Conservation (phyloP, 345 rosid genomes). For the Eucalyptus coolabah region DNA sequence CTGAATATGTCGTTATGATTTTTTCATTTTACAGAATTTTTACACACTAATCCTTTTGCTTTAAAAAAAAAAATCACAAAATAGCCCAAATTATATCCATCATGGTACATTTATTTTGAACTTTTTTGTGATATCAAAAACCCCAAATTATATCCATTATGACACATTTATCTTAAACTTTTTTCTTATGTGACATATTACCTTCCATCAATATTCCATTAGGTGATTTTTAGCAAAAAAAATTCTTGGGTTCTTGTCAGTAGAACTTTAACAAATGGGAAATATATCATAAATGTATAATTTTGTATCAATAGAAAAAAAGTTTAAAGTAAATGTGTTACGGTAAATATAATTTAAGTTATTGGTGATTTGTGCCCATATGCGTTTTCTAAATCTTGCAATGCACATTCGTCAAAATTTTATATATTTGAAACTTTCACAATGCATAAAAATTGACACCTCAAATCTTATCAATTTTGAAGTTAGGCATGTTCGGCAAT, state of each 20-base stretch:
- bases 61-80: neutral
- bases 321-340: too few species aligned
- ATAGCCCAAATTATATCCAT: too few species aligned
- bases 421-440: too few species aligned
- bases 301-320: too few species aligned
- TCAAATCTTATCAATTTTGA: neutral
- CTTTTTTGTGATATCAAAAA: fast-evolving
- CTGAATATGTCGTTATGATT: too few species aligned
- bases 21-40: neutral
- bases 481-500: neutral
- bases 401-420: too few species aligned
- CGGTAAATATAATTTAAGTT: too few species aligned
- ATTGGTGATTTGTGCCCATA: too few species aligned
- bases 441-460: neutral
- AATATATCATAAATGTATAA: too few species aligned
- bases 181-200: fast-evolving
- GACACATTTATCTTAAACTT: fast-evolving
- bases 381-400: too few species aligned
- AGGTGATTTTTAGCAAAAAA: too few species aligned
- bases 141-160: fast-evolving
- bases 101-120: fast-evolving
- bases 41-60: neutral
- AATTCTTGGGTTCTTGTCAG: neutral
- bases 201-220: fast-evolving
- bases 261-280: neutral